Percentiles rank a stretch among this genome's conserved stretches.
Conservation (phyloP, 345 rosid species). For the Arabidopsis thaliana region TAIR10.1 NC_003071.7:2928001-2928500, state of each 20-base stretch:
- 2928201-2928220: slow-evolving; percentile 19
- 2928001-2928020: slow-evolving; percentile 12
- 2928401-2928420: slow-evolving; percentile 67
- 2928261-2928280: slow-evolving; percentile 7
- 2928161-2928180: slow-evolving; percentile 8
- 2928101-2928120: background rate
- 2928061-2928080: slow-evolving; percentile 21
- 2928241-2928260: background rate
- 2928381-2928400: slow-evolving; percentile 74
- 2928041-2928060: slow-evolving; percentile 30
- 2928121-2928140: background rate
- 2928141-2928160: slow-evolving; percentile 8
- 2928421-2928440: slow-evolving; percentile 69
- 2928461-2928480: slow-evolving; percentile 12
- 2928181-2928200: slow-evolving; percentile 21
- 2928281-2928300: slow-evolving; percentile 32
- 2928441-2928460: slow-evolving; percentile 69
- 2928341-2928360: slow-evolving; percentile 94
- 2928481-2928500: slow-evolving; percentile 19
- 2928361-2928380: slow-evolving; percentile 83
- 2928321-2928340: slow-evolving; percentile 97
- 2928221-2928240: slow-evolving; percentile 14
- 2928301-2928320: slow-evolving; percentile 42
- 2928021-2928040: slow-evolving; percentile 22
- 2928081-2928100: slow-evolving; percentile 11